These are phyloP conservation scores for Dictyostelium purpureum DNA, from an alignment of 78 protist species.

Conservation along the genomic window DNA sequence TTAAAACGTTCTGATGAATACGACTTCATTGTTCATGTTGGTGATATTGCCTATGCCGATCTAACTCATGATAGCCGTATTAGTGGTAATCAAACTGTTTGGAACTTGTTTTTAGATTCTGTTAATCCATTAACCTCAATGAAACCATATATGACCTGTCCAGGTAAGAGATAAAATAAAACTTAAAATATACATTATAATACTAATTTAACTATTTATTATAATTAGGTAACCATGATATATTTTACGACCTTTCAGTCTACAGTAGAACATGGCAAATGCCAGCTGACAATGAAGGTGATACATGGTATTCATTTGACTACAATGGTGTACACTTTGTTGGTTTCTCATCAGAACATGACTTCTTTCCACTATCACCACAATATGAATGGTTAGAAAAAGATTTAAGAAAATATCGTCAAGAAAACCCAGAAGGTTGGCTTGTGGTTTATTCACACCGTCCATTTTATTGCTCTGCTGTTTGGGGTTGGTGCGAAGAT, in stretches of 20 bases:
- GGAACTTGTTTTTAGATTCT: slow-evolving; percentile 25
- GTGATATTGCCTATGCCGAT: slow-evolving; percentile 73
- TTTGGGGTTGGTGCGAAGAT: not conserved
- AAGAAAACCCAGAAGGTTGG: slow-evolving; percentile 53
- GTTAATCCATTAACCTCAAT: not conserved
- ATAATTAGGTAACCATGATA: slow-evolving; percentile 72
- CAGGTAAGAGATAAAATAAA: too few species aligned
- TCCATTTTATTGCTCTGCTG: slow-evolving; percentile 37
- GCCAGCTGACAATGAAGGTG: not conserved
- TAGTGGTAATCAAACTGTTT: slow-evolving; percentile 43
- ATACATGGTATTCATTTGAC: slow-evolving; percentile 49
- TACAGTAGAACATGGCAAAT: not conserved
- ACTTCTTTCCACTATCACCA: slow-evolving; percentile 13
- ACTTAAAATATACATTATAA: too few species aligned
- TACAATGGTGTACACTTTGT: slow-evolving; percentile 58
- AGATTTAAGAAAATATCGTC: slow-evolving; percentile 28
- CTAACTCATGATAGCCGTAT: not conserved
- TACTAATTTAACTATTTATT: too few species aligned
- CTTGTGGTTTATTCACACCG: slow-evolving; percentile 24
- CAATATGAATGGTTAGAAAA: slow-evolving; percentile 41
- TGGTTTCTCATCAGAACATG: slow-evolving; percentile 16
- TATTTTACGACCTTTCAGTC: slow-evolving; percentile 9
- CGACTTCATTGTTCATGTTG: slow-evolving; percentile 39
- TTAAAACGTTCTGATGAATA: not conserved
- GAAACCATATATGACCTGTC: slow-evolving; percentile 16